phyloP scores from a whole-genome alignment of 192 early-diverging fungal genomes.

The Dispira simplex region DNA sequence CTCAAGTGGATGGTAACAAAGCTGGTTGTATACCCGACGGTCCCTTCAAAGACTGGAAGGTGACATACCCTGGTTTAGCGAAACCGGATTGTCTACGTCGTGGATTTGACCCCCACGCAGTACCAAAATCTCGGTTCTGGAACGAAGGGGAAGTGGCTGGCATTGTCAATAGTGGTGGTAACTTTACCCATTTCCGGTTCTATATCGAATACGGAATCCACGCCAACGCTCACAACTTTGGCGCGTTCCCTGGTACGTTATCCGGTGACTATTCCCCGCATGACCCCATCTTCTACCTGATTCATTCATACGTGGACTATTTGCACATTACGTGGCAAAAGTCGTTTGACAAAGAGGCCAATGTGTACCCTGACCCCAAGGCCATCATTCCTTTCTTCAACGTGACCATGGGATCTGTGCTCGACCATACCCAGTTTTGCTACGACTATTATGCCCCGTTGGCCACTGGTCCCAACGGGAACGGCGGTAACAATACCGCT shows the following conservation, averaged over 20 bases:
- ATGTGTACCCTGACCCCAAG: neutral
- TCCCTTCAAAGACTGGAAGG: neutral
- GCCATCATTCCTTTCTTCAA: constrained; percentile 5
- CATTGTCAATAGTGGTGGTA: neutral
- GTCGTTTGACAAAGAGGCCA: constrained; percentile 9
- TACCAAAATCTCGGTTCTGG: neutral
- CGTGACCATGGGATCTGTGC: neutral
- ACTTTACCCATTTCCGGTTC: constrained; percentile 19
- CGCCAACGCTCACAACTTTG: constrained; percentile 21
- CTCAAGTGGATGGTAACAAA: neutral
- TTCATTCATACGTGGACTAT: constrained; percentile 33
- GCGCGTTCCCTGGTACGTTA: constrained; percentile 25
- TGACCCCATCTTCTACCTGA: constrained; percentile 31
- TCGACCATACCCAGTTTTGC: constrained; percentile 9
- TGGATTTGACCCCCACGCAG: neutral
- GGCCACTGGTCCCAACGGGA: too few relatives aligned
- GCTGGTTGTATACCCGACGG: constrained; percentile 9
- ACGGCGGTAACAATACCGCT: too few relatives aligned
- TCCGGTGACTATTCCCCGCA: constrained; percentile 22
- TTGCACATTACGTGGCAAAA: constrained; percentile 33
- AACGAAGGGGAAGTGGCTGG: constrained; percentile 5
- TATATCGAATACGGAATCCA: constrained; percentile 32
- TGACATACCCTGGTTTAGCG: neutral
- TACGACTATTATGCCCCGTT: constrained; percentile 1
- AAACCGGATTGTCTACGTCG: constrained; percentile 5